Conservation (phyloP, 352 stramenopile genomes). For the Phytopythium montanum region DNA sequence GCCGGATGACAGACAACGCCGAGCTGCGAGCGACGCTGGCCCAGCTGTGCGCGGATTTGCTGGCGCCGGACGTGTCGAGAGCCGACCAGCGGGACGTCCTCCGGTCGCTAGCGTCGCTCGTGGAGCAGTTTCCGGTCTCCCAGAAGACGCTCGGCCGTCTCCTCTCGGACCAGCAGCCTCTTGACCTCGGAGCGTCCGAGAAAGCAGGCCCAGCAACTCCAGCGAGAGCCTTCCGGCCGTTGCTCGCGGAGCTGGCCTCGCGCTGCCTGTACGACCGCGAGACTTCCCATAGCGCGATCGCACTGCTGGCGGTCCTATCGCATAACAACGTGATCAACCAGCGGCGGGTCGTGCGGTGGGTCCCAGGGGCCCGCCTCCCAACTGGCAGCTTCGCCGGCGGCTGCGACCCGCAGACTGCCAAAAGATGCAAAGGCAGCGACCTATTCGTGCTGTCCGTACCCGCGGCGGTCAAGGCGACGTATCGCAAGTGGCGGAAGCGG, state of each 20-base stretch:
- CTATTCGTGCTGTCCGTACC: conserved; percentile 38
- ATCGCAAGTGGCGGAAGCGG: conserved; percentile 36
- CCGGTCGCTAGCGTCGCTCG: conserved; percentile 27
- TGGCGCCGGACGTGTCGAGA: conserved; percentile 8
- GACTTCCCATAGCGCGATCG: conserved; percentile 20
- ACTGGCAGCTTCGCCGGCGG: neutral
- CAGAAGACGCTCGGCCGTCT: conserved; percentile 22
- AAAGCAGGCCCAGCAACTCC: neutral
- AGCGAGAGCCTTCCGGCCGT: neutral
- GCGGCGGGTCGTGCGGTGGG: conserved; percentile 29
- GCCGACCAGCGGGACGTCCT: conserved; percentile 24
- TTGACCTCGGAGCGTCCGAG: neutral
- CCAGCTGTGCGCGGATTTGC: conserved; percentile 32
- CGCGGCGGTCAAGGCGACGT: conserved; percentile 22
- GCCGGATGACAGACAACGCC: neutral
- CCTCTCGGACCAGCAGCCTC: conserved; percentile 8
- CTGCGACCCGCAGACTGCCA: neutral
- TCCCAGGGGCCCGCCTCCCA: conserved; percentile 24
- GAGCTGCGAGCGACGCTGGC: conserved; percentile 30
- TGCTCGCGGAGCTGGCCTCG: conserved; percentile 4
- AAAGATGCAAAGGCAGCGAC: neutral
- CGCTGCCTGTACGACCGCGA: conserved; percentile 32
- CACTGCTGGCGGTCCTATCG: conserved; percentile 30
- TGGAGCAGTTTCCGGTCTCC: conserved; percentile 22
- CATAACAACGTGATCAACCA: conserved; percentile 34